Evolutionary conservation across 2,329 filamentous ascomycete species (phyloP).

Genomic region (Acrocalymma vagum): DNA sequence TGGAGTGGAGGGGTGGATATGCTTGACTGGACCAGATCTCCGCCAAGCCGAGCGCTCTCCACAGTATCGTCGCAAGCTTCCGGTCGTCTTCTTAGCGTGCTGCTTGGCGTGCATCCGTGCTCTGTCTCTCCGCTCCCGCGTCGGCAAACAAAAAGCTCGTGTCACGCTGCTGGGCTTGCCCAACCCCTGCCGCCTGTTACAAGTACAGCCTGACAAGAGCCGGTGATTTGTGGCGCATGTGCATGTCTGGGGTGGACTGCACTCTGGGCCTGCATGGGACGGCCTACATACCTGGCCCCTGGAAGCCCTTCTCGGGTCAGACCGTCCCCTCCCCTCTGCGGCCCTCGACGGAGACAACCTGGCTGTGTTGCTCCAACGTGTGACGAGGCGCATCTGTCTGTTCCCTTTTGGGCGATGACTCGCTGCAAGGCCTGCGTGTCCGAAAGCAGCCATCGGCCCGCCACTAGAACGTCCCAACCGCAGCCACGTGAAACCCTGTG

Average conservation of each 20-base stretch:
- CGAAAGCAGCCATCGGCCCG: slow-evolving; percentile 31
- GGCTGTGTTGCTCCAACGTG: slow-evolving; percentile 23
- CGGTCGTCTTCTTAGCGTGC: slow-evolving; percentile 38
- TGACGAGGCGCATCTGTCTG: slow-evolving; percentile 32
- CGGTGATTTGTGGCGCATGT: slow-evolving; percentile 40
- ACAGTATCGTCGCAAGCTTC: slow-evolving; percentile 39
- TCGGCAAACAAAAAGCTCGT: slow-evolving; percentile 41
- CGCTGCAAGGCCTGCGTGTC: slow-evolving; percentile 23
- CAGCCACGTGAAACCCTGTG: slow-evolving; percentile 45
- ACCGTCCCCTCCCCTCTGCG: slow-evolving; percentile 16
- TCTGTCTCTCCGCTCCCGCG: slow-evolving; percentile 45
- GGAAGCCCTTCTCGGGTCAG: slow-evolving; percentile 22
- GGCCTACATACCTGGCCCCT: slow-evolving; percentile 39
- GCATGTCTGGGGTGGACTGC: slow-evolving; percentile 34
- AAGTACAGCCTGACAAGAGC: slow-evolving; percentile 40
- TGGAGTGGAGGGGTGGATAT: slow-evolving; percentile 17
- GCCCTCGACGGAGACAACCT: slow-evolving; percentile 14
- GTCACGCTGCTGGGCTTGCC: slow-evolving; percentile 36
- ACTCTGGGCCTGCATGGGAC: slow-evolving; percentile 27
- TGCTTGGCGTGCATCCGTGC: slow-evolving; percentile 31
- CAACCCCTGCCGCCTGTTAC: slow-evolving; percentile 34
- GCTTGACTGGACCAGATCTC: slow-evolving; percentile 30
- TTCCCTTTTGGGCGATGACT: slow-evolving; percentile 26
- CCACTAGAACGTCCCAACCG: slow-evolving; percentile 37
- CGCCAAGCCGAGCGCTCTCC: slow-evolving; percentile 35